These are phyloP conservation scores for Fusarium floridanum DNA, from an alignment of 2,329 filamentous ascomycete species.

Conservation along the genomic window DNA sequence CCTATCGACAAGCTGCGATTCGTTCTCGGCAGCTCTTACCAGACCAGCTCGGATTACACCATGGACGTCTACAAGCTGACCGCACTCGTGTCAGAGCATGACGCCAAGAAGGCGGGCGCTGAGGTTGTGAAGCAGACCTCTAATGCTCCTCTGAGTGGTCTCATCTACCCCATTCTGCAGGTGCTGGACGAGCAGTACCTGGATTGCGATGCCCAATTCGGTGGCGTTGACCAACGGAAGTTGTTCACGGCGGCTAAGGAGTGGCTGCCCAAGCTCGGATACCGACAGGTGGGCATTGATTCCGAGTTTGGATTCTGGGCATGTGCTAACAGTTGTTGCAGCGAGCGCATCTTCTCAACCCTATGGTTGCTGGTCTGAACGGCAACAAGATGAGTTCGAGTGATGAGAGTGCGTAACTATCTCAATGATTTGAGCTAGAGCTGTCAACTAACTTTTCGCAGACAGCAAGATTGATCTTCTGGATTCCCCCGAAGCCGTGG, in stretches of 20 bases:
- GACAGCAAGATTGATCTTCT: constrained; percentile 96
- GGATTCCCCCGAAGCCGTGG: constrained; percentile 79
- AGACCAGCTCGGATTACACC: constrained; percentile 78
- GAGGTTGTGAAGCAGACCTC: constrained; percentile 94
- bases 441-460: constrained; percentile 39
- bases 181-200: constrained; percentile 92
- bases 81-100: constrained; percentile 78
- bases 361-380: constrained; percentile 89
- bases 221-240: constrained; percentile 87
- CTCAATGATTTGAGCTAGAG: background rate
- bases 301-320: no score
- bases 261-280: constrained; percentile 86
- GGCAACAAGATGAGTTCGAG: constrained; percentile 90
- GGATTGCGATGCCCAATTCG: constrained; percentile 89
- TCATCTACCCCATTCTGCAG: constrained; percentile 72
- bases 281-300: constrained; percentile 68
- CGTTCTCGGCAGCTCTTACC: constrained; percentile 87
- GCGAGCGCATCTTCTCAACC: constrained; percentile 63
- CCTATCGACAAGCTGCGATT: constrained; percentile 84
- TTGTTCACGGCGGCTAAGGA: constrained; percentile 90
- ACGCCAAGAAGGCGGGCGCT: constrained; percentile 90
- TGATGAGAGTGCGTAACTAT: constrained; percentile 65
- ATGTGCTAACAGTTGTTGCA: constrained; percentile 33
- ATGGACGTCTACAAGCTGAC: constrained; percentile 90
- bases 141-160: constrained; percentile 74